phyloP scores from a whole-genome alignment of 2,329 filamentous ascomycete species.

The Talaromyces verruculosus region DNA sequence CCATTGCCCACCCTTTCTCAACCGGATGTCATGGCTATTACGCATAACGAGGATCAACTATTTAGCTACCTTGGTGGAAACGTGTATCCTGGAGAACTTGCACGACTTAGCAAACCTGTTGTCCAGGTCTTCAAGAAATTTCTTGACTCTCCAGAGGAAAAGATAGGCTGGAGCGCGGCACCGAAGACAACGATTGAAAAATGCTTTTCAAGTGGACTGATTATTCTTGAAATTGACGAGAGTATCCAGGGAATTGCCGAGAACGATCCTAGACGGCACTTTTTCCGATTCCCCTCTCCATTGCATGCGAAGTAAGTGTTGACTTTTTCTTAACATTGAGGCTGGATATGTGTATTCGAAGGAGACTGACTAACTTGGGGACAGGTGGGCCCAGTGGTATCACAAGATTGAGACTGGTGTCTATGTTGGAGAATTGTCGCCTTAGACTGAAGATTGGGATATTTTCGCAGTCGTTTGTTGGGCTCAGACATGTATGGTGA shows the following conservation, averaged over 20 bases:
- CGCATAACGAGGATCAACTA: background rate
- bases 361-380: background rate
- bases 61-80: slow-evolving; percentile 10
- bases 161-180: slow-evolving; percentile 4
- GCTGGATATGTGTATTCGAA: background rate
- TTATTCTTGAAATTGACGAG: slow-evolving; percentile 5
- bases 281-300: slow-evolving; percentile 15
- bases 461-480: background rate
- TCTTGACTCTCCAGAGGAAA: slow-evolving; percentile 1
- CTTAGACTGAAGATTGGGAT: background rate
- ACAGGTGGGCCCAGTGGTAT: slow-evolving; percentile 17
- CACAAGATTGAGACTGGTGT: slow-evolving; percentile 12
- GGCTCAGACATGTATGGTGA: background rate
- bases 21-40: background rate
- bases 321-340: background rate
- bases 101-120: slow-evolving; percentile 2
- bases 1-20: background rate
- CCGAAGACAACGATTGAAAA: slow-evolving; percentile 6
- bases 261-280: background rate
- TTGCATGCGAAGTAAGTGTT: slow-evolving; percentile 12
- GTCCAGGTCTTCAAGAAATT: slow-evolving; percentile 13
- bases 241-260: too few species aligned
- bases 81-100: slow-evolving; percentile 11
- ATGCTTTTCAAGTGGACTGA: slow-evolving; percentile 2
- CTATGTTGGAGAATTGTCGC: slow-evolving; percentile 15